A percentile compares a stretch with the other conserved stretches of the same genome.
These are phyloP conservation scores for Colletotrichum sp. DNA, from an alignment of 2,329 filamentous ascomycete species.

Conservation along the genomic window DNA sequence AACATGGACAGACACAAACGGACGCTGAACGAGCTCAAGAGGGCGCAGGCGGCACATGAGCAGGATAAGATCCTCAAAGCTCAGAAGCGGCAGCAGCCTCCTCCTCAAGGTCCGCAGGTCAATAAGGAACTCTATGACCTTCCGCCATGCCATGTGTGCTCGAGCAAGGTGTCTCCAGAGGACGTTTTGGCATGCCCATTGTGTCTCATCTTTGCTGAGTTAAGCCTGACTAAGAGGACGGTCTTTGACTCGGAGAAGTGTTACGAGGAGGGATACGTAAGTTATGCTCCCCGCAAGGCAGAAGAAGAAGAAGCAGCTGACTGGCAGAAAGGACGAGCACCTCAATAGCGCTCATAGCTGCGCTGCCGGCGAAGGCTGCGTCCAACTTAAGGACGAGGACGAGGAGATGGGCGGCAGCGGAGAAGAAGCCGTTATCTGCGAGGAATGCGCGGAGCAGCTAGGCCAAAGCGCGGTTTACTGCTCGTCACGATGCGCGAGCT, in stretches of 20 bases:
- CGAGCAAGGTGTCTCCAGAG: conserved; percentile 33
- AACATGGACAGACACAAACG: conserved; percentile 41
- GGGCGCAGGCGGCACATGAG: conserved; percentile 48
- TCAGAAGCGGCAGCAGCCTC: conserved; percentile 33
- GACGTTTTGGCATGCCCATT: conserved; percentile 46
- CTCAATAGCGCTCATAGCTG: conserved; percentile 43
- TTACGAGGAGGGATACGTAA: conserved; percentile 43
- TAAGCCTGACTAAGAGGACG: conserved; percentile 39
- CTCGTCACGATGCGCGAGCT: conserved; percentile 43
- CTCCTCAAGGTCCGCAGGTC: conserved; percentile 26
- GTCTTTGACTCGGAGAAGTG: conserved; percentile 52
- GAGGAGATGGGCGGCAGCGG: conserved; percentile 35
- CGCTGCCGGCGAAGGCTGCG: conserved; percentile 42
- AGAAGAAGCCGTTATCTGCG: conserved; percentile 42
- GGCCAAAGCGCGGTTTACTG: conserved; percentile 45
- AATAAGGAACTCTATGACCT: conserved; percentile 39
- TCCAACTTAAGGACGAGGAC: conserved; percentile 42
- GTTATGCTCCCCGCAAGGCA: conserved; percentile 20
- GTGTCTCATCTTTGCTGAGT: conserved; percentile 46
- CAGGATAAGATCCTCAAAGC: conserved; percentile 48
- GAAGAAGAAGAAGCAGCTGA: background rate
- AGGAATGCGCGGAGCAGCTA: conserved; percentile 41
- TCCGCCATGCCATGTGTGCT: conserved; percentile 45
- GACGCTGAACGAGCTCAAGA: conserved; percentile 49
- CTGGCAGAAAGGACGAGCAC: conserved; percentile 39